These are phyloP conservation scores for Gynostemma pentaphyllum DNA, from an alignment of 306 rosid genomes.

Conservation along the genomic window DNA sequence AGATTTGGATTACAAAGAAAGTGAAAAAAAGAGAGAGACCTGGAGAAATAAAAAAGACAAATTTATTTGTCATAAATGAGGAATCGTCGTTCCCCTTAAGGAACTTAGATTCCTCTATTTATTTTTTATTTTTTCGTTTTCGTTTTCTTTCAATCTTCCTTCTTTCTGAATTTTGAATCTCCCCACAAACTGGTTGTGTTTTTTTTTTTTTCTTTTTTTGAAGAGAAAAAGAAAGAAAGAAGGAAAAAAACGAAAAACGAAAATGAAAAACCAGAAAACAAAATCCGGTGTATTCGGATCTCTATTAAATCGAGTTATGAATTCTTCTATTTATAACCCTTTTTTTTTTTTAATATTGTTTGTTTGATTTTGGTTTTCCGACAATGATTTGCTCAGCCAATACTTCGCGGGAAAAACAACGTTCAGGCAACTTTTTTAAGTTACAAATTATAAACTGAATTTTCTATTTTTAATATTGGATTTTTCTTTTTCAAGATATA, in stretches of 20 bases:
- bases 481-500: too few species aligned
- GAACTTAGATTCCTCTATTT: slow-evolving; percentile 51
- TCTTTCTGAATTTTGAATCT: neutral
- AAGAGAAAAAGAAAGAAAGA: neutral
- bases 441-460: neutral
- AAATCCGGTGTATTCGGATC: slow-evolving; percentile 41
- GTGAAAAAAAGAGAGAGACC: neutral
- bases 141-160: neutral
- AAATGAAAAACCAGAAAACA: neutral
- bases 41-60: neutral
- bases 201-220: slow-evolving; percentile 4
- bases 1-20: neutral
- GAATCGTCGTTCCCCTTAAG: slow-evolving; percentile 43
- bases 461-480: neutral
- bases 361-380: too few species aligned
- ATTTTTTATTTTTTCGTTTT: too few species aligned
- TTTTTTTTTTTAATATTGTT: too few species aligned
- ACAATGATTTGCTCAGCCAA: too few species aligned
- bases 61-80: slow-evolving; percentile 22
- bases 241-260: neutral
- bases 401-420: slow-evolving; percentile 5
- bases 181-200: neutral
- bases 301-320: too few species aligned
- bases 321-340: too few species aligned
- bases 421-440: neutral